A percentile compares a stretch with the other conserved stretches of the same genome.
These are phyloP conservation scores for Lodderomyces metapsilosis DNA, from an alignment of 1,139 yeast genomes.

Conservation along the genomic window DNA sequence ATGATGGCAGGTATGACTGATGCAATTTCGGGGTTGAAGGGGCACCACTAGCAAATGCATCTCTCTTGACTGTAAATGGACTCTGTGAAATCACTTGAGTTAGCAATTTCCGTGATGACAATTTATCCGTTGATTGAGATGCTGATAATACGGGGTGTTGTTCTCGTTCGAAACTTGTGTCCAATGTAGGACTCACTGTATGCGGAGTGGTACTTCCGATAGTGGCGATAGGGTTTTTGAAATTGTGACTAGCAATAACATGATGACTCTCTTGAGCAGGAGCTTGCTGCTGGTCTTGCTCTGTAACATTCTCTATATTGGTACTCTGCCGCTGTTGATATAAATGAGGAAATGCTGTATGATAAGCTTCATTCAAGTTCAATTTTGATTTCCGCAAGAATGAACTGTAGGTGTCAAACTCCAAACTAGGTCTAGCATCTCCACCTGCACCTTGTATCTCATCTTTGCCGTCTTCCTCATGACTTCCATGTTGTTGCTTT, in stretches of 20 bases:
- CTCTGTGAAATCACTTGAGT: conserved; percentile 4
- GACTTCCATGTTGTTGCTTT: conserved; percentile 4
- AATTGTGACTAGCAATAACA: conserved; percentile 19
- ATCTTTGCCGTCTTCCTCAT: background rate
- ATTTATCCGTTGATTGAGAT: background rate
- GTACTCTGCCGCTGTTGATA: conserved; percentile 15
- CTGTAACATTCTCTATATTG: background rate
- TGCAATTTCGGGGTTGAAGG: background rate
- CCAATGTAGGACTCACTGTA: conserved; percentile 28
- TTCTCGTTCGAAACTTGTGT: conserved; percentile 15
- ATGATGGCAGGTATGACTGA: background rate
- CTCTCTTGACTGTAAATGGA: background rate
- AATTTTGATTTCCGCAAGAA: conserved; percentile 36
- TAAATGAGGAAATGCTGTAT: conserved; percentile 32
- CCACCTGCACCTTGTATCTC: too few relatives aligned
- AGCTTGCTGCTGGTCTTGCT: background rate
- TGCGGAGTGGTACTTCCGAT: conserved; percentile 15
- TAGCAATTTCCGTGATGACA: conserved; percentile 3
- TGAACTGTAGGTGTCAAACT: conserved; percentile 30
- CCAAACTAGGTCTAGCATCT: conserved; percentile 6
- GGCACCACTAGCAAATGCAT: background rate
- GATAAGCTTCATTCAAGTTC: conserved; percentile 21
- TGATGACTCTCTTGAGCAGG: background rate
- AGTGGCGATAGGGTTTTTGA: conserved; percentile 41
- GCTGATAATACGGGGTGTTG: conserved; percentile 3